phyloP scores from a whole-genome alignment of 2,329 filamentous ascomycete genomes.

The Scytalidium lignicola region DNA sequence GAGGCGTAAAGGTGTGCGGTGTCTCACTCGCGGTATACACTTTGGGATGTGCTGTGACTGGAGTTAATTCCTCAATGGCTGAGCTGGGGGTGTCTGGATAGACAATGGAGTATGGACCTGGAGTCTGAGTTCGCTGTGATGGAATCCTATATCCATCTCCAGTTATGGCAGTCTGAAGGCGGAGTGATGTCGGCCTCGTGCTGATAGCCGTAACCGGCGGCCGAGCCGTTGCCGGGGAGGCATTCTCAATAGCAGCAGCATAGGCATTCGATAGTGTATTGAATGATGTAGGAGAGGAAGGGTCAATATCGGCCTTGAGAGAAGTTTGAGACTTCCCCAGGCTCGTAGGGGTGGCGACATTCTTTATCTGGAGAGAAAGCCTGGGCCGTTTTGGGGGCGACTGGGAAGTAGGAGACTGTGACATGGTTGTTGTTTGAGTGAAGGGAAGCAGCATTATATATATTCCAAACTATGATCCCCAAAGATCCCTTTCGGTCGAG shows the following conservation, averaged over 20 bases:
- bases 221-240: slow-evolving; percentile 40
- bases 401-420: slow-evolving; percentile 17
- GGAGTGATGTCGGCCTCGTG: slow-evolving; percentile 29
- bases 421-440: slow-evolving; percentile 21
- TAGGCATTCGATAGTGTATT: slow-evolving; percentile 65
- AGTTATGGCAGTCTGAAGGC: slow-evolving; percentile 23
- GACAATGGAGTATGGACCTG: slow-evolving; percentile 25
- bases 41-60: slow-evolving; percentile 14
- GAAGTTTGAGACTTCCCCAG: slow-evolving; percentile 37
- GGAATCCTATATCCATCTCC: slow-evolving; percentile 17
- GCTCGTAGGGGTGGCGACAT: slow-evolving; percentile 34
- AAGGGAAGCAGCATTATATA: slow-evolving; percentile 22
- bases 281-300: slow-evolving; percentile 57
- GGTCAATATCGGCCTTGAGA: slow-evolving; percentile 42
- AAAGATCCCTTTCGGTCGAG: too few species aligned
- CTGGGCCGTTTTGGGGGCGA: slow-evolving; percentile 38
- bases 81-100: slow-evolving; percentile 28
- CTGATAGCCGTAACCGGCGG: slow-evolving; percentile 33
- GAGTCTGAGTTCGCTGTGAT: slow-evolving; percentile 26
- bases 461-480: background rate
- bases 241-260: slow-evolving; percentile 55
- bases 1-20: slow-evolving; percentile 26
- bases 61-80: slow-evolving; percentile 15
- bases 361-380: slow-evolving; percentile 51
- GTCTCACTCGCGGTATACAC: slow-evolving; percentile 11